These are phyloP conservation scores for Telopea speciosissima DNA, from an alignment of 177 flowering plant species.

Conservation along the genomic window DNA sequence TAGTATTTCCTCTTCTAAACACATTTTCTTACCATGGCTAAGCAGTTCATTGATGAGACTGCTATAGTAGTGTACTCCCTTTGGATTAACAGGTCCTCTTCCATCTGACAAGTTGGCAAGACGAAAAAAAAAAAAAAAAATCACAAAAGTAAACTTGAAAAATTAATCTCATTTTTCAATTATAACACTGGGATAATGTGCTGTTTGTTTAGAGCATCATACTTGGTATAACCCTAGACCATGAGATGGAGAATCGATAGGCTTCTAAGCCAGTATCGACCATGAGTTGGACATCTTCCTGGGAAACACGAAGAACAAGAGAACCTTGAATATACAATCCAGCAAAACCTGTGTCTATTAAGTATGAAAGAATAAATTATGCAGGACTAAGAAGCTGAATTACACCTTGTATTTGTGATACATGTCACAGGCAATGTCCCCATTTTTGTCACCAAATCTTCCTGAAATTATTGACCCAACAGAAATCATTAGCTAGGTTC, in stretches of 20 bases:
- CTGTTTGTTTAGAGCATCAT: constrained; percentile 3
- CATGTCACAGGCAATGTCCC: constrained; percentile 40
- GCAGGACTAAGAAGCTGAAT: neutral
- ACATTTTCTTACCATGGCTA: constrained; percentile 26
- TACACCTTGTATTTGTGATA: constrained; percentile 62
- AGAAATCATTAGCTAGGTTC: too few species aligned
- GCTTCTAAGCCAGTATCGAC: constrained; percentile 55
- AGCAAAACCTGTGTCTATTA: neutral
- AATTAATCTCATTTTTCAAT: too few species aligned
- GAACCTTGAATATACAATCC: neutral
- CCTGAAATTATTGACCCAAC: constrained; percentile 1
- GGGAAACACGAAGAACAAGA: constrained; percentile 6
- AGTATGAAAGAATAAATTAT: neutral
- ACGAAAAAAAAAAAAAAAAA: neutral
- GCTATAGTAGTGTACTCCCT: constrained; percentile 44
- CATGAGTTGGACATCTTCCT: constrained; percentile 75
- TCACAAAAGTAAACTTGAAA: neutral
- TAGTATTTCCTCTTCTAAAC: neutral
- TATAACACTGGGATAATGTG: neutral
- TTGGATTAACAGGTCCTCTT: constrained; percentile 42
- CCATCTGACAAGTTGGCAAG: constrained; percentile 31
- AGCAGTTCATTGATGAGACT: constrained; percentile 42
- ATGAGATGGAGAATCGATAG: constrained; percentile 67
- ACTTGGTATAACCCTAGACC: constrained; percentile 73
- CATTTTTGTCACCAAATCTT: constrained; percentile 18